Percentiles rank a stretch among this genome's conserved stretches.
Conservation (phyloP, 129 eudicot genomes). For the Apium graveolens region DNA sequence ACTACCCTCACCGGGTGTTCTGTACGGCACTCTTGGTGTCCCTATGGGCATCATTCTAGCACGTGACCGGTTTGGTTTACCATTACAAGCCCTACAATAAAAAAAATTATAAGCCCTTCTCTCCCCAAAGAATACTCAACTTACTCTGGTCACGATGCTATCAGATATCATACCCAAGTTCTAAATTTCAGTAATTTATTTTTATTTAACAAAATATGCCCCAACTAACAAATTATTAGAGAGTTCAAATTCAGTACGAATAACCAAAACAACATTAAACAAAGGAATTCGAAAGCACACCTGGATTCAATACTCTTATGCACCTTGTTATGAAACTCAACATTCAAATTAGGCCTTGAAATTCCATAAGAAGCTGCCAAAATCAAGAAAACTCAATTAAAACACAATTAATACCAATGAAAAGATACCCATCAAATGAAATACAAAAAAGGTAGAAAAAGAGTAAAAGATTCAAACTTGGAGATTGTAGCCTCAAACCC, state of each 20-base stretch:
- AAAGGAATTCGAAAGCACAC: constrained; percentile 19
- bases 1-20: constrained; percentile 54
- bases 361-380: too few species aligned
- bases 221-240: neutral
- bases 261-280: too few species aligned
- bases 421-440: too few species aligned
- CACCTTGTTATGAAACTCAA: too few species aligned
- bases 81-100: constrained; percentile 33
- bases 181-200: neutral
- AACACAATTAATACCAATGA: too few species aligned
- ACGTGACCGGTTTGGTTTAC: constrained; percentile 54
- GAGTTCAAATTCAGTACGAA: too few species aligned
- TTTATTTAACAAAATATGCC: neutral
- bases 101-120: neutral
- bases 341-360: too few species aligned
- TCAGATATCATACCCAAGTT: too few species aligned
- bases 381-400: too few species aligned
- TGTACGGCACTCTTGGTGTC: constrained; percentile 66
- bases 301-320: constrained; percentile 47
- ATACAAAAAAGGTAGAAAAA: too few species aligned
- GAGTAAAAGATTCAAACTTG: constrained; percentile 31
- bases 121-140: neutral
- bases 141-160: neutral
- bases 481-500: constrained; percentile 63
- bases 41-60: constrained; percentile 80